Base-by-base conservation (phyloP, 129 eudicot genomes). In the Calendula officinalis region DNA sequence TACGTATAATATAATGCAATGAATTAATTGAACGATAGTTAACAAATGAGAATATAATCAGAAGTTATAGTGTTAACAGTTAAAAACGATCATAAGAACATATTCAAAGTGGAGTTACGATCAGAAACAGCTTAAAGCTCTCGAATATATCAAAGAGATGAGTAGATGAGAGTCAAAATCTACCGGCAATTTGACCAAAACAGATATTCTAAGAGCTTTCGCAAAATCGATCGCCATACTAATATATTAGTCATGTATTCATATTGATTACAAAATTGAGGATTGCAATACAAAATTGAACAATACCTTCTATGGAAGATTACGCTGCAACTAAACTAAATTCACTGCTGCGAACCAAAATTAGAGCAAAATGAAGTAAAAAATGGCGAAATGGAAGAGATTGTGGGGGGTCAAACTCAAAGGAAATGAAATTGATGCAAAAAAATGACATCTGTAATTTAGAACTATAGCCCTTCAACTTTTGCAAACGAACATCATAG, bases 301-400 rank as follows among this genome's bases (percentile, higher is more conserved):
- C n/a, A 59, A 55, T 64, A 72, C 71, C 77, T 64, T 4, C 35
- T 16, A 30, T 54, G 17, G 8, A 32, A 58, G 39, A 62, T 53
- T 42, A 45, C 14, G 11, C 17, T 43, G 33, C 42, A n/a, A n/a
- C n/a, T n/a, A n/a, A n/a, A 5, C 10, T 48, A n/a, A 22, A 37
- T 48, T 60, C 11, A 70, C 50, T 36, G 38, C 40, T 46, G 38
- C 37, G 14, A 70, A 22, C 11, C 6, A 47, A 48, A 70, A 37
- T 7, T 12, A 30, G 68, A 39, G 11, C 27, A 10, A 37, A 53
- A 41, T n/a, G 8, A 41, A 71, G 67, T 61, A 39, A 48, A 69
- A 32, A 58, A 30, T 11, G 66, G 34, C 40, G 54, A 62, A 40
- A 12, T 8, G 27, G 30, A n/a, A 38, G 22, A 65, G 49, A 5